These are phyloP conservation scores for Allium cepa DNA, from an alignment of 106 monocot genomes.

Conservation along the genomic window DNA sequence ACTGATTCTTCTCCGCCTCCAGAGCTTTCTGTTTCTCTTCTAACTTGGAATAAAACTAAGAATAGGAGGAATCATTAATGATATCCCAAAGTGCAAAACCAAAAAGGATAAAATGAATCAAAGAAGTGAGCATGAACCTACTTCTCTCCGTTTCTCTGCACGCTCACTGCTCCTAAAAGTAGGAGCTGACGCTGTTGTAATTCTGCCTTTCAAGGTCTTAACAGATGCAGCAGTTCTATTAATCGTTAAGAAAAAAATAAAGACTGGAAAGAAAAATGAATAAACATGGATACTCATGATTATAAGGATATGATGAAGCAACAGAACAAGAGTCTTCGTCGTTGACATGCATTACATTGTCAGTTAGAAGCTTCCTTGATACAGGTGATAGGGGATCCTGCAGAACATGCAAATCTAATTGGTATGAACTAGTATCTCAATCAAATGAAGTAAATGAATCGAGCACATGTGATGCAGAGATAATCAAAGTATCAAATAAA, in stretches of 20 bases:
- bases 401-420: neutral
- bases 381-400: constrained; percentile 22
- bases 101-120: no score
- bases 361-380: constrained; percentile 41
- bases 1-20: constrained; percentile 49
- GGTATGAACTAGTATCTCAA: no score
- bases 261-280: neutral
- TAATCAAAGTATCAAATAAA: no score
- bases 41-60: constrained; percentile 55
- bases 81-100: no score
- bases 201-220: constrained; percentile 36
- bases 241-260: constrained; percentile 11
- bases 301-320: constrained; percentile 77
- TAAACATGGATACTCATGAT: neutral
- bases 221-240: constrained; percentile 36
- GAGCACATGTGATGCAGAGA: no score
- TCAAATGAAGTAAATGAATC: no score
- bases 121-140: constrained; percentile 4
- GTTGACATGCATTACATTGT: constrained; percentile 26
- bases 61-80: neutral
- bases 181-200: constrained; percentile 52
- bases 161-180: constrained; percentile 70
- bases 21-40: constrained; percentile 70
- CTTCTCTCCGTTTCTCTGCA: constrained; percentile 87
- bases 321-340: constrained; percentile 69